Conservation (phyloP, 2,329 filamentous ascomycete species). For the Colletotrichum musae region DNA sequence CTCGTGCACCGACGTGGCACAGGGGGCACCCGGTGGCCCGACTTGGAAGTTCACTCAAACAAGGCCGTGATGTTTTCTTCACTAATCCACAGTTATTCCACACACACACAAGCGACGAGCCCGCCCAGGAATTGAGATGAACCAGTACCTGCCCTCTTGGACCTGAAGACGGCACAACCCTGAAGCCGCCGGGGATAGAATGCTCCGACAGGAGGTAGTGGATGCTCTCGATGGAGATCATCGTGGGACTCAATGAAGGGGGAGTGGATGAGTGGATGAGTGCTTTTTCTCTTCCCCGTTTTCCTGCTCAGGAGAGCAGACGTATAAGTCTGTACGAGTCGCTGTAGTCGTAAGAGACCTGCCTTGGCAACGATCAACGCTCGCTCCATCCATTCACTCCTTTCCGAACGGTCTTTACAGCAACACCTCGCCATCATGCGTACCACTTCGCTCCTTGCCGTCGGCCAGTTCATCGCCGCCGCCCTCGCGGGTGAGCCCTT, state of each 20-base stretch:
- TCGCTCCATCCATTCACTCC: constrained; percentile 10
- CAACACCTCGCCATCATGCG: constrained; percentile 2
- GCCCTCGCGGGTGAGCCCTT: constrained; percentile 50
- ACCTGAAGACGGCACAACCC: constrained; percentile 24
- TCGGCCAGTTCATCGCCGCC: constrained; percentile 43
- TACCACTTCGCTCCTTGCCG: constrained; percentile 21
- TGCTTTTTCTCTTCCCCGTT: background rate
- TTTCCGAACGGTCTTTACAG: constrained; percentile 10
- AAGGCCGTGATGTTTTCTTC: constrained; percentile 23
- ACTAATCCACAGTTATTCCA: background rate
- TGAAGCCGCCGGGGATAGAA: constrained; percentile 28
- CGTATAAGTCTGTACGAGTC: constrained; percentile 20
- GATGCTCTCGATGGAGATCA: constrained; percentile 17
- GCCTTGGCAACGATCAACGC: constrained; percentile 24
- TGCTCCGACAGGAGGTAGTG: constrained; percentile 21
- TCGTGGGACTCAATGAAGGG: constrained; percentile 16
- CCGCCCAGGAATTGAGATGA: constrained; percentile 23
- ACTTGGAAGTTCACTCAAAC: constrained; percentile 21
- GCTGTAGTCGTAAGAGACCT: background rate
- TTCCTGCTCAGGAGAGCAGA: background rate
- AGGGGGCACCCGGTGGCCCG: constrained; percentile 1
- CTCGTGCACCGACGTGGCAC: constrained; percentile 9
- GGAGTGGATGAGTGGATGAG: background rate
- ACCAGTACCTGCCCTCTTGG: constrained; percentile 14
- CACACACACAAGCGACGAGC: background rate